These are phyloP conservation scores for Pichia sp. DNA, from an alignment of 1,139 yeast genomes.

Conservation along the genomic window DNA sequence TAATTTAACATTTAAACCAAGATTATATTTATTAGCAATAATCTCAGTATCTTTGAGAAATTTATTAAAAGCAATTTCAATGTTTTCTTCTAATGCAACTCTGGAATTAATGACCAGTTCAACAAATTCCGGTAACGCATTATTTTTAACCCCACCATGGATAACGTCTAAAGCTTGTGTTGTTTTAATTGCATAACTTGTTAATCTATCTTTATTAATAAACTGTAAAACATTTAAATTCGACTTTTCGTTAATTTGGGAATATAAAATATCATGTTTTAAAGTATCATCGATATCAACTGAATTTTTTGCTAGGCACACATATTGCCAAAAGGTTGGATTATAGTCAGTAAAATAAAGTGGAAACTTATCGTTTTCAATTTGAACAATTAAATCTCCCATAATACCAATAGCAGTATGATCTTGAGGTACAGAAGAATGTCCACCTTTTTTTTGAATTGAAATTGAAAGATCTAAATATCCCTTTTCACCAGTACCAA, in stretches of 20 bases:
- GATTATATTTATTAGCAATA: conserved; percentile 40
- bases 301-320: conserved; percentile 41
- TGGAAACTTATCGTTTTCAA: conserved; percentile 35
- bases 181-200: conserved; percentile 47
- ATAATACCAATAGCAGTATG: conserved; percentile 45
- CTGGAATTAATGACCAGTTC: conserved; percentile 34
- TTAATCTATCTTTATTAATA: conserved; percentile 26
- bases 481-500: conserved; percentile 47
- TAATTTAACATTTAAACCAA: conserved; percentile 36
- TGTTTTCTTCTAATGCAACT: conserved; percentile 32
- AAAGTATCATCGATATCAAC: conserved; percentile 29
- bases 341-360: conserved; percentile 36
- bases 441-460: conserved; percentile 43
- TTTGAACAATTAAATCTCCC: conserved; percentile 34
- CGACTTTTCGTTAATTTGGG: conserved; percentile 35
- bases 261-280: conserved; percentile 34
- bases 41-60: conserved; percentile 28
- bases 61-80: conserved; percentile 28
- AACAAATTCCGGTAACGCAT: conserved; percentile 70
- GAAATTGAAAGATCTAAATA: conserved; percentile 36
- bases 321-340: conserved; percentile 38
- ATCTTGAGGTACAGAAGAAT: conserved; percentile 43
- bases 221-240: conserved; percentile 34
- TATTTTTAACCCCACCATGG: conserved; percentile 63
- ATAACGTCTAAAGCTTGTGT: conserved; percentile 67